These are phyloP conservation scores for Ichthyophthirius multifiliis DNA, from an alignment of 169 alveolate species.

Conservation along the genomic window DNA sequence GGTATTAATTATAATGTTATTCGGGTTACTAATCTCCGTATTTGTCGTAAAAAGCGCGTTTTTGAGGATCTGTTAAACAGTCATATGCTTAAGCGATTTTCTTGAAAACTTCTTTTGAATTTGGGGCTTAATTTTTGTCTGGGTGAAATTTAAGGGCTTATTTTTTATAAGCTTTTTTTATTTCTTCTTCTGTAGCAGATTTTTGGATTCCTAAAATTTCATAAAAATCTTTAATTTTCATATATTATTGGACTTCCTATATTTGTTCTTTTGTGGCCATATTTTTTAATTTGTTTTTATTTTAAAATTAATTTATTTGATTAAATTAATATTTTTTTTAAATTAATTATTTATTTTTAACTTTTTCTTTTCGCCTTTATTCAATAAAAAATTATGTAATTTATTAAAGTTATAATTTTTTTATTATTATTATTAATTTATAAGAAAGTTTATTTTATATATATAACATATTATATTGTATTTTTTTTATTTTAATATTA, in stretches of 20 bases:
- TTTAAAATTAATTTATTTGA: no score
- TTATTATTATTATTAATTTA: no score
- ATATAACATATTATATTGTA: no score
- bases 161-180: conserved; percentile 77
- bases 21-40: conserved; percentile 74
- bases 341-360: no score
- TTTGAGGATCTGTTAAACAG: conserved; percentile 73
- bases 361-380: no score
- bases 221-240: conserved; percentile 62
- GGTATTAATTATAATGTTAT: conserved; percentile 31
- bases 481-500: no score
- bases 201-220: conserved; percentile 66
- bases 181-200: conserved; percentile 64
- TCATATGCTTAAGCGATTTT: conserved; percentile 72
- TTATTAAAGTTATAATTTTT: no score
- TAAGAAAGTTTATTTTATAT: no score
- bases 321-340: no score
- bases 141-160: conserved; percentile 85
- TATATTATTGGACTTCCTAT: conserved; percentile 39
- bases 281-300: no score
- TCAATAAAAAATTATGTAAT: no score
- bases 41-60: conserved; percentile 71
- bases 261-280: no score
- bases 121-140: conserved; percentile 74
- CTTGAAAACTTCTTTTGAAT: conserved; percentile 78